Evolutionary conservation across 2,329 filamentous ascomycete genomes (phyloP).

Genomic region (Periconia macrospinosa): DNA sequence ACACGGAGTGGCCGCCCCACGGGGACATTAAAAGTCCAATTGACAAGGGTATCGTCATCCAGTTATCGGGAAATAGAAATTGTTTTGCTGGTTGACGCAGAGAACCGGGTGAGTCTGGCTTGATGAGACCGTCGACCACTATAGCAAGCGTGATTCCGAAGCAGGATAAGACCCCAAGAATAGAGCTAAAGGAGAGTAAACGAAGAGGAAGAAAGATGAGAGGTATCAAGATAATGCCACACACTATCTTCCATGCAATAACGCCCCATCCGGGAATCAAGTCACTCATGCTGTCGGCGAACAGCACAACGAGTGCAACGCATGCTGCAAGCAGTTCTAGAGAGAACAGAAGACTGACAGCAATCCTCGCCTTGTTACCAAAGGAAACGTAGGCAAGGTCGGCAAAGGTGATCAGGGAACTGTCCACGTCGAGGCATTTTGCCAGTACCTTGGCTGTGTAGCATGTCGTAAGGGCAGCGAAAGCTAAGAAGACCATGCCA

Average conservation of each 20-base stretch:
- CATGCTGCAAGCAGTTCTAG: conserved; percentile 85
- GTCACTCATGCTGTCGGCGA: conserved; percentile 85
- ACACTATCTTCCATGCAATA: conserved; percentile 81
- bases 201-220: conserved; percentile 84
- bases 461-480: conserved; percentile 74
- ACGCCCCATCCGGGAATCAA: conserved; percentile 72
- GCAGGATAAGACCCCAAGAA: conserved; percentile 89
- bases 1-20: conserved; percentile 73
- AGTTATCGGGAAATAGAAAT: conserved; percentile 81
- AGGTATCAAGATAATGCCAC: conserved; percentile 75
- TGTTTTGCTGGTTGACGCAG: conserved; percentile 78
- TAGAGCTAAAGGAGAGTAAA: conserved; percentile 84
- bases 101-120: conserved; percentile 77
- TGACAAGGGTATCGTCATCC: conserved; percentile 82
- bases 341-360: conserved; percentile 83
- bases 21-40: conserved; percentile 88
- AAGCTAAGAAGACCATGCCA: conserved; percentile 72
- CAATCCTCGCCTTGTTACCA: conserved; percentile 76
- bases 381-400: conserved; percentile 92
- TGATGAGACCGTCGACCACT: conserved; percentile 82
- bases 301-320: conserved; percentile 88
- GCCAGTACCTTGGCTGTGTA: conserved; percentile 86
- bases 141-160: conserved; percentile 86
- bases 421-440: conserved; percentile 85
- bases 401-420: conserved; percentile 87